A percentile compares a stretch with the other conserved stretches of the same genome.
Evolutionary conservation across 306 rosid genomes (phyloP).

Genomic region (Arachis stenosperma): DNA sequence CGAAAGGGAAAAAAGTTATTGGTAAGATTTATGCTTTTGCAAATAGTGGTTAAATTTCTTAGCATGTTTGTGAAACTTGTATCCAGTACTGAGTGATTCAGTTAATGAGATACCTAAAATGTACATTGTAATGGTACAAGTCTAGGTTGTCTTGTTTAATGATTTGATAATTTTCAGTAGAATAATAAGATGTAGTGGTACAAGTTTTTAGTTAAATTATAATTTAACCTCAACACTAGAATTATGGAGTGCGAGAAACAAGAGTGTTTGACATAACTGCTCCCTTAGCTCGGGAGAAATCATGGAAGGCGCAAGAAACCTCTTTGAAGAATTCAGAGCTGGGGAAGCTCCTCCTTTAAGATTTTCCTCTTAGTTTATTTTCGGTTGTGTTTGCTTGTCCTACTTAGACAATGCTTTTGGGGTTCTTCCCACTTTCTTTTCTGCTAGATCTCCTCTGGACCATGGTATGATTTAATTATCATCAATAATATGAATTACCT

Average conservation of each 20-base stretch:
- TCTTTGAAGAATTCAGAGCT: too few species aligned
- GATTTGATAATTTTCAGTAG: background rate
- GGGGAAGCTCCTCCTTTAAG: too few species aligned
- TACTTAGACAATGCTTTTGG: too few species aligned
- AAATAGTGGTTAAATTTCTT: slow-evolving; percentile 14
- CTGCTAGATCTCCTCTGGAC: too few species aligned
- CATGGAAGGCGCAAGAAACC: too few species aligned
- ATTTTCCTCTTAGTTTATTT: too few species aligned
- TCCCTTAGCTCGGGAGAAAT: too few species aligned
- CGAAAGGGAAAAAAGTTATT: slow-evolving; percentile 64
- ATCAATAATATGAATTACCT: too few species aligned
- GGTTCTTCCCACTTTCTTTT: too few species aligned
- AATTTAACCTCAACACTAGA: slow-evolving; percentile 4
- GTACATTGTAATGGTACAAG: background rate
- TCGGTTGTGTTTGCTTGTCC: too few species aligned
- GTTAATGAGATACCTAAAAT: slow-evolving; percentile 19
- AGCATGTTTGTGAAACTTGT: slow-evolving; percentile 7
- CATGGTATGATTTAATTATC: too few species aligned
- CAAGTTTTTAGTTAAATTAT: slow-evolving; percentile 30
- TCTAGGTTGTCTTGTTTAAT: background rate
- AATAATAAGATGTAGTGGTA: slow-evolving; percentile 1
- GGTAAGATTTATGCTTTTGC: slow-evolving; percentile 58
- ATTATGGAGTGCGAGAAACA: background rate
- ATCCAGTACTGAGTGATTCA: background rate
- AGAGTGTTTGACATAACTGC: too few species aligned